These are phyloP conservation scores for Ophiocytium majus DNA, from an alignment of 352 stramenopile species.

Conservation along the genomic window DNA sequence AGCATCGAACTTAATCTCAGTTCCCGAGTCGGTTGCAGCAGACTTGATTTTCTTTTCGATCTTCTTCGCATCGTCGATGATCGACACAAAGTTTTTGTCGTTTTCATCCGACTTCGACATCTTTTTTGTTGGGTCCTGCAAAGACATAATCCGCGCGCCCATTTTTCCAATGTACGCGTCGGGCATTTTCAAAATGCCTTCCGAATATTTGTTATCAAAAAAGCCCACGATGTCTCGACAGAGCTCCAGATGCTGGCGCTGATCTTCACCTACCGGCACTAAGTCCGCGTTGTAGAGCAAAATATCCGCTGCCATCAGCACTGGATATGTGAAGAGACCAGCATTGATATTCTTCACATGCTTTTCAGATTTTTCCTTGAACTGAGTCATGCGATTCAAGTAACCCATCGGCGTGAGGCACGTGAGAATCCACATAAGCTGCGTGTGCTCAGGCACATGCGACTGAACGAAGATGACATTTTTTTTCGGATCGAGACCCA, in stretches of 20 bases:
- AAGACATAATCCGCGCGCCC: conserved; percentile 92
- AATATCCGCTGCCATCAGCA: conserved; percentile 98
- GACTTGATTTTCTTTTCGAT: conserved; percentile 17
- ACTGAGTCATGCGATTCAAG: conserved; percentile 99
- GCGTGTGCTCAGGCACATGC: conserved; percentile 80
- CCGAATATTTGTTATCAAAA: not conserved
- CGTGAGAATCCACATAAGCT: conserved; percentile 94
- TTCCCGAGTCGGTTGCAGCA: conserved; percentile 11
- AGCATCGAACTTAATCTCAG: conserved; percentile 11
- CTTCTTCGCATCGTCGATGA: conserved; percentile 73
- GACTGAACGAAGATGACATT: conserved; percentile 79
- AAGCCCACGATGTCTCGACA: conserved; percentile 56
- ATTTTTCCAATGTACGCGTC: conserved; percentile 76
- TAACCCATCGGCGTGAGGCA: conserved; percentile 95
- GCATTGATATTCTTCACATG: conserved; percentile 66
- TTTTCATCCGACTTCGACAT: conserved; percentile 96
- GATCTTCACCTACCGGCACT: conserved; percentile 95
- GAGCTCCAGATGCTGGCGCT: conserved; percentile 97
- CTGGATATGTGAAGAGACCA: conserved; percentile 88
- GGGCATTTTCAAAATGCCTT: conserved; percentile 6
- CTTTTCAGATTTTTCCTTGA: conserved; percentile 95
- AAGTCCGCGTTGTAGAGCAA: conserved; percentile 92
- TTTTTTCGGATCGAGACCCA: conserved; percentile 79
- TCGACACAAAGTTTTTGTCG: conserved; percentile 85
- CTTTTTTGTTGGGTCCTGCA: conserved; percentile 91